Evolutionary conservation across 305 asterid genomes (phyloP).

Genomic region (Fraxinus angustifolia): DNA sequence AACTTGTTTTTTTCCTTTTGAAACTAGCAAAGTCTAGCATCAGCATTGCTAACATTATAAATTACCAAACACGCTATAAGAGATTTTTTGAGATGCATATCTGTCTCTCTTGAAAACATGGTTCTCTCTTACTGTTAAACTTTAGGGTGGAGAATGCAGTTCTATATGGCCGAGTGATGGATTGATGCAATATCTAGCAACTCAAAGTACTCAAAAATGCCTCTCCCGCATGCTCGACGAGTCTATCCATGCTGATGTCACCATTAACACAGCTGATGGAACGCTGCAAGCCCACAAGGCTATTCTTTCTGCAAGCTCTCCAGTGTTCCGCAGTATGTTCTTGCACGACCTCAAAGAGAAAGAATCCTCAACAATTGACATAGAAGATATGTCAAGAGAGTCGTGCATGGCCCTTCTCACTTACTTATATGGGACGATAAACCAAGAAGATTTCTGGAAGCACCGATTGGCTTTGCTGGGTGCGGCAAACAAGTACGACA

Average conservation of each 20-base stretch:
- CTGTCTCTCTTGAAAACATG: not conserved
- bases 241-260: constrained; percentile 76
- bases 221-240: constrained; percentile 89
- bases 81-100: not conserved
- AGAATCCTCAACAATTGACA: constrained; percentile 75
- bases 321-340: constrained; percentile 89
- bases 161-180: constrained; percentile 81
- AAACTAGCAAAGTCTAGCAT: not conserved
- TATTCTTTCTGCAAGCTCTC: constrained; percentile 82
- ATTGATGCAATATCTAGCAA: constrained; percentile 55
- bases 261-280: constrained; percentile 80
- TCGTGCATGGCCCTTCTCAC: constrained; percentile 76
- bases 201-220: constrained; percentile 70
- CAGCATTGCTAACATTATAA: not conserved
- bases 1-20: not conserved
- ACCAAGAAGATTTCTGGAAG: constrained; percentile 85
- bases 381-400: constrained; percentile 78
- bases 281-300: constrained; percentile 73
- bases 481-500: constrained; percentile 86
- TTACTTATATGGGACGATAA: constrained; percentile 75
- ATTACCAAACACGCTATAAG: not conserved
- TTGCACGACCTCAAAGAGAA: constrained; percentile 81
- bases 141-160: constrained; percentile 80
- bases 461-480: constrained; percentile 75
- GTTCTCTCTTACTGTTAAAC: constrained; percentile 10